Percentiles rank a stretch among this genome's conserved stretches.
phyloP scores from a whole-genome alignment of 1,284 basidiomycete genomes.

The Neolentinus lepideus region DNA sequence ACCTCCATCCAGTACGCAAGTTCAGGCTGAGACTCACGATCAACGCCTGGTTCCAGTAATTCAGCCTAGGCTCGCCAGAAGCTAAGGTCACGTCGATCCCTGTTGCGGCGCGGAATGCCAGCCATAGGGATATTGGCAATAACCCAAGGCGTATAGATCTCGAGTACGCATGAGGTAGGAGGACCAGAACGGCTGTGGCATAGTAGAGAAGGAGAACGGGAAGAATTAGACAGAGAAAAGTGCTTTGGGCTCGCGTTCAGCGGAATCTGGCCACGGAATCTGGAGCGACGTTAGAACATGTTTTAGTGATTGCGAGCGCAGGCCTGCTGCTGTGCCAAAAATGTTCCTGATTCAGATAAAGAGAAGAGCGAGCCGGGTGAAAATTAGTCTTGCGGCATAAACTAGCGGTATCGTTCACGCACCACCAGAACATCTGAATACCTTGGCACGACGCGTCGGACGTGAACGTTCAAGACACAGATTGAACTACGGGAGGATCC shows the following conservation, averaged over 20 bases:
- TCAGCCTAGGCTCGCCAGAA: slow-evolving; percentile 22
- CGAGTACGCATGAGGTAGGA: slow-evolving; percentile 22
- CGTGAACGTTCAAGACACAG: too few relatives aligned
- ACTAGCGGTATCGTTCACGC: too few relatives aligned
- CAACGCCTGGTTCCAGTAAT: slow-evolving; percentile 30
- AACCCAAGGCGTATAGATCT: slow-evolving; percentile 32
- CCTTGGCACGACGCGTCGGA: too few relatives aligned
- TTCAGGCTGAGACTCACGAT: slow-evolving; percentile 20
- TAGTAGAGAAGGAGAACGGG: slow-evolving; percentile 24
- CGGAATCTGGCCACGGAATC: neutral
- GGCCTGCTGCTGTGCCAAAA: neutral
- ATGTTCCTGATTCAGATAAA: neutral
- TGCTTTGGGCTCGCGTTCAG: neutral
- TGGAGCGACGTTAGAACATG: neutral
- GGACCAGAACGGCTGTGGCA: slow-evolving; percentile 36
- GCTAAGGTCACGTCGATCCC: slow-evolving; percentile 30
- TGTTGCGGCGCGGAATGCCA: slow-evolving; percentile 31
- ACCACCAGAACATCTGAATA: neutral
- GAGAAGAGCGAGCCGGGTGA: too few relatives aligned
- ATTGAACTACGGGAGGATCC: too few relatives aligned
- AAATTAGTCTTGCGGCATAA: too few relatives aligned
- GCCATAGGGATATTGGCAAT: slow-evolving; percentile 33
- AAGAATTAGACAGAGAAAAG: neutral
- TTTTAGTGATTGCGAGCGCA: too few relatives aligned
- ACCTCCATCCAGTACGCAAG: neutral